Evolutionary conservation across 2,329 filamentous ascomycete genomes (phyloP).

Genomic region (Cryphonectria radicalis): DNA sequence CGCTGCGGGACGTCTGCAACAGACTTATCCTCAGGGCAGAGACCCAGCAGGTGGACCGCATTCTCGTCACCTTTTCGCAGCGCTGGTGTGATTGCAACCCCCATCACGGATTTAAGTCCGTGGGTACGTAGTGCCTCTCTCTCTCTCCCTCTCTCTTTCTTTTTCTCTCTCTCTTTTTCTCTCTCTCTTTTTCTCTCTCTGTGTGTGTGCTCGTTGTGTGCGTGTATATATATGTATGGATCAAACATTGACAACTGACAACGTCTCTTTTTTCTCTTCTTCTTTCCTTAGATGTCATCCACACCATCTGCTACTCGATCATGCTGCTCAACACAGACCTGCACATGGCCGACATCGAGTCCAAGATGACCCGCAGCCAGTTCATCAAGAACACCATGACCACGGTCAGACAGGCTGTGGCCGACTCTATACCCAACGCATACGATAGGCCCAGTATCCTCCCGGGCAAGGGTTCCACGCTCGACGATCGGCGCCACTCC

Average conservation of each 20-base stretch:
- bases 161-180: neutral
- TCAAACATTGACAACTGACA: neutral
- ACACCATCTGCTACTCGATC: conserved; percentile 96
- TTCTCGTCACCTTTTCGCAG: conserved; percentile 84
- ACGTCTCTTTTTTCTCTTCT: neutral
- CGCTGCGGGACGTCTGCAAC: conserved; percentile 79
- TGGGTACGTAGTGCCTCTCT: conserved; percentile 58
- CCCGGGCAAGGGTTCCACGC: conserved; percentile 43
- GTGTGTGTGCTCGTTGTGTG: too few species aligned
- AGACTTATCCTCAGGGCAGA: conserved; percentile 85
- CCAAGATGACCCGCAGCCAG: conserved; percentile 93
- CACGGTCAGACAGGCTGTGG: conserved; percentile 77
- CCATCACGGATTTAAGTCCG: conserved; percentile 88
- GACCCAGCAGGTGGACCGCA: conserved; percentile 94
- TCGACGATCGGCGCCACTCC: conserved; percentile 39
- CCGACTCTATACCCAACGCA: conserved; percentile 71
- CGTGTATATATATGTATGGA: too few species aligned
- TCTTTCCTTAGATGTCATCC: conserved; percentile 74
- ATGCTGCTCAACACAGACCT: conserved; percentile 95
- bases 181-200: conserved; percentile 10
- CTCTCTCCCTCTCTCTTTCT: neutral
- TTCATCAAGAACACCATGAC: conserved; percentile 97
- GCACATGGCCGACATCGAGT: conserved; percentile 91
- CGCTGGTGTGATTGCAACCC: conserved; percentile 95
- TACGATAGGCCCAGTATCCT: conserved; percentile 65